These are phyloP conservation scores for Aspergillus hiratsukae DNA, from an alignment of 2,329 filamentous ascomycete species.

Conservation along the genomic window DNA sequence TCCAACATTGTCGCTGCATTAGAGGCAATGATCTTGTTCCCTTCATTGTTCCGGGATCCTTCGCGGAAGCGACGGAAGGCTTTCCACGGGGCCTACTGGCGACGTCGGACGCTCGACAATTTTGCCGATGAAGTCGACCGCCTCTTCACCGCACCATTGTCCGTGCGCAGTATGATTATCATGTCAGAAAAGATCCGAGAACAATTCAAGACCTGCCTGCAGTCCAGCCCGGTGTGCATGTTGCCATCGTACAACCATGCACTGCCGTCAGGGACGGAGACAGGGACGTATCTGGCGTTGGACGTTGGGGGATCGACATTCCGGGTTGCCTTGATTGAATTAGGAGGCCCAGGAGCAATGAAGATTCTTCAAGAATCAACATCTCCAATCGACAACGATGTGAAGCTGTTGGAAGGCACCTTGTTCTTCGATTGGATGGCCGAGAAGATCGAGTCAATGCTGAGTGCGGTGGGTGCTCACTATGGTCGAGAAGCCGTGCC, in stretches of 20 bases:
- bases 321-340: constrained; percentile 56
- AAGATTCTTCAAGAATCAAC: constrained; percentile 52
- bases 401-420: constrained; percentile 52
- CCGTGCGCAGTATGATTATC: constrained; percentile 33
- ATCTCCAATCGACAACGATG: constrained; percentile 53
- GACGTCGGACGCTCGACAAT: constrained; percentile 34
- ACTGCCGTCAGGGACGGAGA: constrained; percentile 56
- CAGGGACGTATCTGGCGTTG: constrained; percentile 57
- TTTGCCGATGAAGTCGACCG: constrained; percentile 37
- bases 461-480: constrained; percentile 41
- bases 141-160: constrained; percentile 34
- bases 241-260: constrained; percentile 61
- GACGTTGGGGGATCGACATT: constrained; percentile 66
- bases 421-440: constrained; percentile 67
- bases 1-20: constrained; percentile 36
- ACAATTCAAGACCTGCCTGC: constrained; percentile 53
- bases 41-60: constrained; percentile 33
- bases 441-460: constrained; percentile 52
- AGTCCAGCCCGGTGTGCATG: constrained; percentile 58
- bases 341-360: constrained; percentile 50
- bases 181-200: constrained; percentile 44
- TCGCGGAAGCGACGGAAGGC: constrained; percentile 28
- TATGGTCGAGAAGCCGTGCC: constrained; percentile 35
- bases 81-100: constrained; percentile 32
- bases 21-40: constrained; percentile 39